A percentile compares a stretch with the other conserved stretches of the same genome.
These are phyloP conservation scores for Phanerodontia chrysosporium DNA, from an alignment of 768 basidiomycete genomes.

Conservation along the genomic window DNA sequence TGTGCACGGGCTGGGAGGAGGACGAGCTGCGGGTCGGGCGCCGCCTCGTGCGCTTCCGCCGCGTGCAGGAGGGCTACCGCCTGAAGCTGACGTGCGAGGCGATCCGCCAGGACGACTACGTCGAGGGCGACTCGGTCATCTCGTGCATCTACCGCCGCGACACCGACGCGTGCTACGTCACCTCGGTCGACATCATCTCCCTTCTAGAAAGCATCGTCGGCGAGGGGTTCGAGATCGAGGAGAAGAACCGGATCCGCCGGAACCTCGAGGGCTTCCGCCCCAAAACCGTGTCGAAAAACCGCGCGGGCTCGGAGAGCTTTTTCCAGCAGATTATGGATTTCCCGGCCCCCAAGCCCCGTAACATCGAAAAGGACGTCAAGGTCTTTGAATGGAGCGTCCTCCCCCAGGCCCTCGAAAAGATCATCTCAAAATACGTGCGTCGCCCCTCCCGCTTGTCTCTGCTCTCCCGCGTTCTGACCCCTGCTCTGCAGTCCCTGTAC, in stretches of 20 bases:
- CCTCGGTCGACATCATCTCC: constrained; percentile 94
- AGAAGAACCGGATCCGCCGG: constrained; percentile 93
- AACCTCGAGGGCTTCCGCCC: constrained; percentile 93
- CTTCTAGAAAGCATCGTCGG: constrained; percentile 81
- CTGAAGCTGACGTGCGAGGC: constrained; percentile 78
- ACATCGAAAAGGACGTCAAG: constrained; percentile 96
- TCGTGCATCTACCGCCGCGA: constrained; percentile 92
- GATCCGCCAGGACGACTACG: constrained; percentile 70
- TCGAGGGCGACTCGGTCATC: constrained; percentile 74
- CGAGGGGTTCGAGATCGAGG: constrained; percentile 81
- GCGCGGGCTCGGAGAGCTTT: constrained; percentile 75
- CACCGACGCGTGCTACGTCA: constrained; percentile 75
- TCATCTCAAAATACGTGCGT: constrained; percentile 79
- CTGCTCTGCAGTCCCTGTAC: constrained; percentile 6
- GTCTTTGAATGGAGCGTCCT: constrained; percentile 75
- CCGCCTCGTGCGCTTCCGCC: constrained; percentile 82
- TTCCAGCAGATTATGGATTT: constrained; percentile 97
- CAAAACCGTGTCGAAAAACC: constrained; percentile 84
- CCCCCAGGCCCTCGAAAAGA: constrained; percentile 72
- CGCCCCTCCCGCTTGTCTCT: neutral
- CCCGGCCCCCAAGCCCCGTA: constrained; percentile 88
- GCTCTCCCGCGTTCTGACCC: neutral
- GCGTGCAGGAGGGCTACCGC: constrained; percentile 69
- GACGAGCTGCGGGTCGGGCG: constrained; percentile 68
- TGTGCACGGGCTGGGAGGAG: constrained; percentile 56